These are phyloP conservation scores for Cystofilobasidium capitatum DNA, from an alignment of 768 basidiomycete species.

Conservation along the genomic window DNA sequence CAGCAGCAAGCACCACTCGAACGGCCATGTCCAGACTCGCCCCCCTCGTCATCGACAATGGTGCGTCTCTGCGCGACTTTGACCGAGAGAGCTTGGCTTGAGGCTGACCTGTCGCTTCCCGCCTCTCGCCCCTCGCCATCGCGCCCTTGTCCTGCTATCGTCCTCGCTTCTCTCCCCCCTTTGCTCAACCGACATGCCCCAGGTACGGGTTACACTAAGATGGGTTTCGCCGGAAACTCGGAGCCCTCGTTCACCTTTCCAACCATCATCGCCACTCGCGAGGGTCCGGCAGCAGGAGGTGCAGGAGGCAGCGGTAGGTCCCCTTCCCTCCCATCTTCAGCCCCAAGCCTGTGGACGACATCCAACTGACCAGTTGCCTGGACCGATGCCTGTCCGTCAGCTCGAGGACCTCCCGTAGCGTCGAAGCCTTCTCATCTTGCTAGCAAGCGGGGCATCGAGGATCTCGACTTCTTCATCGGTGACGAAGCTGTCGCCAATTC, in stretches of 20 bases:
- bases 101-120: neutral
- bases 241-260: conserved; percentile 99
- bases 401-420: conserved; percentile 51
- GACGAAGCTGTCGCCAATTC: conserved; percentile 93
- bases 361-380: neutral
- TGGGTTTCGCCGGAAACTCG: conserved; percentile 97
- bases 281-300: conserved; percentile 34
- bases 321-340: conserved; percentile 37
- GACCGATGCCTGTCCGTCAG: conserved; percentile 42
- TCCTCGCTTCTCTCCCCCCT: neutral
- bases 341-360: no score
- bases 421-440: conserved; percentile 83
- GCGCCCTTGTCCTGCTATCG: neutral
- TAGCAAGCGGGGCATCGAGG: conserved; percentile 93
- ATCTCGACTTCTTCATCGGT: conserved; percentile 99
- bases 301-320: conserved; percentile 28
- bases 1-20: neutral
- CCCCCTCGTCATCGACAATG: conserved; percentile 96
- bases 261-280: conserved; percentile 87
- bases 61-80: conserved; percentile 33
- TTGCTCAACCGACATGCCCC: neutral
- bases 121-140: neutral
- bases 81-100: neutral
- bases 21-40: conserved; percentile 66
- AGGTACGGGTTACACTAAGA: conserved; percentile 82